A percentile compares a stretch with the other conserved stretches of the same genome.
Evolutionary conservation across 1,284 basidiomycete species (phyloP).

Genomic region (Rhodotorula sp.): DNA sequence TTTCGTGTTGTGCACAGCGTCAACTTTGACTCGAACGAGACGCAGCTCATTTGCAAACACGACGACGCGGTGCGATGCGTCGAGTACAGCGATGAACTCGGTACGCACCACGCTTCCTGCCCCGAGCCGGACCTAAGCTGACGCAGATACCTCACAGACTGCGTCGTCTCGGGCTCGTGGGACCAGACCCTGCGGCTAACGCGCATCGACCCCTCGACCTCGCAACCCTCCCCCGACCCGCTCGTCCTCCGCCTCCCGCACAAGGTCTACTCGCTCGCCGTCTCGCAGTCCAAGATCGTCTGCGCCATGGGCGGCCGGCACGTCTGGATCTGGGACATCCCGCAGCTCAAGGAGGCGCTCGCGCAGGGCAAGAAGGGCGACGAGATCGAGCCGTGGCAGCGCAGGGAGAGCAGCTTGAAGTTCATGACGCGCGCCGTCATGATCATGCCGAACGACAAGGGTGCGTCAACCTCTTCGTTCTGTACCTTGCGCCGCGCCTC

Average conservation of each 20-base stretch:
- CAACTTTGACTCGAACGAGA: constrained; percentile 53
- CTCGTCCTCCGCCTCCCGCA: constrained; percentile 68
- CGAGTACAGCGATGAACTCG: constrained; percentile 52
- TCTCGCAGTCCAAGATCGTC: constrained; percentile 71
- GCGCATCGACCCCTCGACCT: constrained; percentile 58
- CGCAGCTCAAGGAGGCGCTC: constrained; percentile 59
- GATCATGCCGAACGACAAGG: constrained; percentile 89
- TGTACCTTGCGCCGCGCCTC: background rate
- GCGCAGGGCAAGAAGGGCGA: constrained; percentile 22
- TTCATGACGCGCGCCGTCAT: constrained; percentile 89
- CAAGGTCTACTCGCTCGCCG: constrained; percentile 78
- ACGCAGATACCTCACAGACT: constrained; percentile 55
- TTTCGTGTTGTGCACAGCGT: constrained; percentile 45
- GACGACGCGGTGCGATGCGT: constrained; percentile 53
- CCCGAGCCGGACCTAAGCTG: background rate
- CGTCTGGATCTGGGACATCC: constrained; percentile 81
- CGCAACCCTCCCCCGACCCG: constrained; percentile 43
- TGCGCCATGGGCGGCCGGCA: constrained; percentile 86
- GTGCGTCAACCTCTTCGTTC: constrained; percentile 54
- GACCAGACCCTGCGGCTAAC: constrained; percentile 76
- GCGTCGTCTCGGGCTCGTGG: constrained; percentile 83
- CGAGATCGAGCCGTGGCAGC: constrained; percentile 62
- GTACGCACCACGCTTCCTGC: constrained; percentile 41
- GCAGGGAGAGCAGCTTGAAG: constrained; percentile 88
- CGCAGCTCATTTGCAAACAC: constrained; percentile 54